Evolutionary conservation across 2,329 filamentous ascomycete species (phyloP), one percentile per base, ranked within the genome.

Genomic region (Penicillium sp.): DNA sequence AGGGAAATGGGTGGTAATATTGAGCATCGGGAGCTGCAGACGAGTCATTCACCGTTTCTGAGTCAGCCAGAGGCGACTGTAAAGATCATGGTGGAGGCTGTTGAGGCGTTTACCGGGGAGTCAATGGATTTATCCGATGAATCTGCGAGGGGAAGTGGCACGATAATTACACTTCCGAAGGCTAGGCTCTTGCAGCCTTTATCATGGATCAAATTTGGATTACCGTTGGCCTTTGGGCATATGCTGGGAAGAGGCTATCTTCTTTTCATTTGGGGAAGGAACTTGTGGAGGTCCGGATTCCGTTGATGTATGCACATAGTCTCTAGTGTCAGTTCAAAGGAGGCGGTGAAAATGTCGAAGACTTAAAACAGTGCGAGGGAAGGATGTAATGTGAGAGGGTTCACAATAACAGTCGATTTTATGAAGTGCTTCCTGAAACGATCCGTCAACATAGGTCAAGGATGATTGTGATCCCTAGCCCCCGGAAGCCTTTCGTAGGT

Each of bases 1-100:
- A 71, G 65, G 60, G 69, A 63, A 7, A 63, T 70, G 57, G 74
- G 75, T 0, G 71, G 55, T 0, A 55, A 59, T 36, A 60, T 79
- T 1, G 68, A 66, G 52, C 60, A 72, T 25, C 57, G 73, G 4
- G 75, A 79, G 64, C 51, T 80, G 38, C 54, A 60, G 33, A 76
- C 67, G 16, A 74, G 77, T 18, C 78, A 81, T 63, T 79, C 75
- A 9, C 76, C 77, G 0, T 77, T 81, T 62, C 50, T 81, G 58
- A 80, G 78, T 60, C 65, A 61, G 55, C 75, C 77, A 0, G 62
- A 68, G 2, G 72, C 74, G 50, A 74, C 74, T 1, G 72, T 63
- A 1, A 55, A 56, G 2, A 62, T 78, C 41, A 57, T 80, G 14
- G 2, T 66, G 13, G 67, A 74, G 46, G 74, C 74, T 49, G 62